phyloP scores from a whole-genome alignment of 2,329 filamentous ascomycete species.

The Chaetomium sp. region DNA sequence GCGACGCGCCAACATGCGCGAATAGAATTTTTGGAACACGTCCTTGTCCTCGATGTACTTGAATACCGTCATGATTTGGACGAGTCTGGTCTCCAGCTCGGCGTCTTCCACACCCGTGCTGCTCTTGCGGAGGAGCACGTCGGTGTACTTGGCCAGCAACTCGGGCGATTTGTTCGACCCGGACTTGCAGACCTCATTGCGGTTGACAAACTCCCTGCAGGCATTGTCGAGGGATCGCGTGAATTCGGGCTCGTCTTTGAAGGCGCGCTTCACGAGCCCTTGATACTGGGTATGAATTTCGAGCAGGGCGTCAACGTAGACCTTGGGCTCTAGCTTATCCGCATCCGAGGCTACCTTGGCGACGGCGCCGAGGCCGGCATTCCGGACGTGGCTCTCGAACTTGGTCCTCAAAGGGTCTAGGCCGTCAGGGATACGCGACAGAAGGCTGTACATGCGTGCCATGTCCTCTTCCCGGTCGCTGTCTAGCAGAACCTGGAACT shows the following conservation, averaged over 20 bases:
- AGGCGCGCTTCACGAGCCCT: conserved; percentile 85
- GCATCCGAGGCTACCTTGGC: conserved; percentile 87
- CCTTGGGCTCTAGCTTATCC: conserved; percentile 90
- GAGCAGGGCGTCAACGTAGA: conserved; percentile 92
- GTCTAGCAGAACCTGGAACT: conserved; percentile 92
- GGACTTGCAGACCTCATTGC: conserved; percentile 92
- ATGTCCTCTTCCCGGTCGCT: conserved; percentile 95
- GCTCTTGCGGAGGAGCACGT: conserved; percentile 89
- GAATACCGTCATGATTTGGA: conserved; percentile 98
- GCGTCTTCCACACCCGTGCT: conserved; percentile 91
- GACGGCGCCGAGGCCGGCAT: conserved; percentile 83
- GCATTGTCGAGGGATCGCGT: conserved; percentile 95
- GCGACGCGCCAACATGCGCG: conserved; percentile 91
- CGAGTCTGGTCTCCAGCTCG: conserved; percentile 84
- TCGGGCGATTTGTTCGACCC: conserved; percentile 94
- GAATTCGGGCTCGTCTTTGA: conserved; percentile 94
- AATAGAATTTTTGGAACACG: conserved; percentile 99
- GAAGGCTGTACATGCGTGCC: conserved; percentile 90
- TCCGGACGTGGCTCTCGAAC: conserved; percentile 91
- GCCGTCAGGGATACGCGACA: conserved; percentile 87
- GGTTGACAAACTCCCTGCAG: conserved; percentile 96
- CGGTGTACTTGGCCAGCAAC: conserved; percentile 91
- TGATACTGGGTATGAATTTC: conserved; percentile 95
- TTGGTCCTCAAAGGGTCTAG: conserved; percentile 82
- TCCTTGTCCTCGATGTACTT: conserved; percentile 99